phyloP scores from a whole-genome alignment of 139 green algal species.

The Micractinium sp. region DNA sequence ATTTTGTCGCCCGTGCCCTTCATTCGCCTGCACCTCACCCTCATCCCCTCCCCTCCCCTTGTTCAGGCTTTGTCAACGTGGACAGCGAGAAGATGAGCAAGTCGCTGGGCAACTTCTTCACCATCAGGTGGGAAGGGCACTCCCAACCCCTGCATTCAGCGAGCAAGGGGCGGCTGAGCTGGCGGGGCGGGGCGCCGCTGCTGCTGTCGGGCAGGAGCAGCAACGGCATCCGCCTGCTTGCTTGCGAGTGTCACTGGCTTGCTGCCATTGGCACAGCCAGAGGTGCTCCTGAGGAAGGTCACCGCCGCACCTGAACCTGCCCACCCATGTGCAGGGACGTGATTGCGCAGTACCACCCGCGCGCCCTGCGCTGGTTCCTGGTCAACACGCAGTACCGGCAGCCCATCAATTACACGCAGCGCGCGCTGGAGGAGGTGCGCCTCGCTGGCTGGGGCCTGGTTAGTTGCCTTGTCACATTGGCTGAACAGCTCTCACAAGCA shows the following conservation, averaged over 20 bases:
- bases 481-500: too few species aligned
- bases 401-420: slow-evolving; percentile 91
- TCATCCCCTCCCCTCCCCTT: not conserved
- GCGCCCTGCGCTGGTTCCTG: slow-evolving; percentile 95
- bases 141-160: too few species aligned
- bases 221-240: too few species aligned
- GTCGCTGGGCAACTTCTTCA: slow-evolving; percentile 98
- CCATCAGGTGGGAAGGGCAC: slow-evolving; percentile 75
- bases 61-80: slow-evolving; percentile 66
- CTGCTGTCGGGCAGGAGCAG: too few species aligned
- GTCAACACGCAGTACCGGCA: slow-evolving; percentile 91
- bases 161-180: too few species aligned
- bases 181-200: too few species aligned
- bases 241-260: too few species aligned
- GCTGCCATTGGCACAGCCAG: not conserved
- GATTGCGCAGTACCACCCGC: slow-evolving; percentile 78
- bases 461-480: too few species aligned
- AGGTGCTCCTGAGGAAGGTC: too few species aligned
- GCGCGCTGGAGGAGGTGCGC: slow-evolving; percentile 79
- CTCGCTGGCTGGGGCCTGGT: too few species aligned
- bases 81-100: slow-evolving; percentile 99
- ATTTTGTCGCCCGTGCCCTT: too few species aligned
- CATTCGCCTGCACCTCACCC: too few species aligned
- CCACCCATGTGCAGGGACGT: slow-evolving; percentile 60
- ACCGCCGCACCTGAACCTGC: not conserved